These are phyloP conservation scores for Gliomastix tumulicola DNA, from an alignment of 2,329 filamentous ascomycete species.

Conservation along the genomic window DNA sequence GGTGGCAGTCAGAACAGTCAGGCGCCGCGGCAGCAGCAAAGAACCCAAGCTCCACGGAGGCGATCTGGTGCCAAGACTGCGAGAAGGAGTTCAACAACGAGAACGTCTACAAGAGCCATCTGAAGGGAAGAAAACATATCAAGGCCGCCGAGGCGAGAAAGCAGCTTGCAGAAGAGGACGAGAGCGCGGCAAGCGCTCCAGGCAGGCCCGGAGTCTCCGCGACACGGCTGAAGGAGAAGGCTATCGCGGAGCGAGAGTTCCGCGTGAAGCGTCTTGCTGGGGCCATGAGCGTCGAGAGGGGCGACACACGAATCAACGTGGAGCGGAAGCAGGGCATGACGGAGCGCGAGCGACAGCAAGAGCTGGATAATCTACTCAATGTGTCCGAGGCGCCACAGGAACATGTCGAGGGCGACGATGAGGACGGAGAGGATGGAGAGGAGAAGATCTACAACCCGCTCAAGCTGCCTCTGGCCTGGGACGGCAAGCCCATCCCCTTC, in stretches of 20 bases:
- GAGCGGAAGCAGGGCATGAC: slow-evolving; percentile 98
- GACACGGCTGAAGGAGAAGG: slow-evolving; percentile 74
- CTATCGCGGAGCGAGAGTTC: slow-evolving; percentile 83
- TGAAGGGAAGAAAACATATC: slow-evolving; percentile 88
- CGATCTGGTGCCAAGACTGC: slow-evolving; percentile 84
- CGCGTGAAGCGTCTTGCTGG: slow-evolving; percentile 72
- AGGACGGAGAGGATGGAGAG: slow-evolving; percentile 71
- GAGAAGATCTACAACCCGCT: slow-evolving; percentile 95
- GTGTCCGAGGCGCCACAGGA: slow-evolving; percentile 20
- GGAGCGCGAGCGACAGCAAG: slow-evolving; percentile 87
- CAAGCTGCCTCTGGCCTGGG: slow-evolving; percentile 93
- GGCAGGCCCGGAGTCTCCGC: slow-evolving; percentile 21
- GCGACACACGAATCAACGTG: slow-evolving; percentile 88
- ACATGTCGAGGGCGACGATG: slow-evolving; percentile 57
- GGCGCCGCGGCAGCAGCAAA: slow-evolving; percentile 20
- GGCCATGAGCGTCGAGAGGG: slow-evolving; percentile 78
- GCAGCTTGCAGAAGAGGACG: slow-evolving; percentile 24
- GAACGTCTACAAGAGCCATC: slow-evolving; percentile 85
- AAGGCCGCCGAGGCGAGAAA: slow-evolving; percentile 67
- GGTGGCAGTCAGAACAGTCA: slow-evolving; percentile 60
- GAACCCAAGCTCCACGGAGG: slow-evolving; percentile 41
- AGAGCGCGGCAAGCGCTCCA: slow-evolving; percentile 22
- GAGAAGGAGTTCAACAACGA: slow-evolving; percentile 94
- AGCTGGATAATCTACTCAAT: slow-evolving; percentile 77
- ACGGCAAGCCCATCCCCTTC: slow-evolving; percentile 97